Base-by-base conservation (phyloP, 306 rosid species). In the Vicia faba region DNA sequence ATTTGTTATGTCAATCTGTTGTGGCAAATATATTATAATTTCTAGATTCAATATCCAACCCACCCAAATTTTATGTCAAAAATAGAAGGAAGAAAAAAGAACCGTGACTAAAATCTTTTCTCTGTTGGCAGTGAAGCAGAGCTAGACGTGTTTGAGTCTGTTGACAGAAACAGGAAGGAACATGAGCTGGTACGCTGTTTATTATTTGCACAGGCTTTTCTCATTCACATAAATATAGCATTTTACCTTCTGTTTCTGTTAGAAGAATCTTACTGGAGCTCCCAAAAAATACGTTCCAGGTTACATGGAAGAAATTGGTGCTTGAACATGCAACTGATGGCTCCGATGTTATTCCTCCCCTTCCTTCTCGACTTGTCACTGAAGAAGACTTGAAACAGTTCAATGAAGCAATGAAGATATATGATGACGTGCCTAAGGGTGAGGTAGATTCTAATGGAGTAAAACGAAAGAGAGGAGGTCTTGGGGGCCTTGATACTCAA, bases 281-380 rank as follows among this genome's bases (percentile, higher is more conserved):
- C 56, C 19, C 53, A 45, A 74, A 70, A 41, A 49, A 28, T 55
- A 15, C 77, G 48, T 71, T 72, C 68, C 91, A 95, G 99, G 92
- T 83, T 44, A 69, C 69, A 15, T 95, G 99, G 99, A 87, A 83
- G 81, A 84, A 86, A 74, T 76, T 88, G 78, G 70, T 79, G 15
- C 29, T 25, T 74, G 92, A 75, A 23, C 84, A 77, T 44, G 85
- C 81, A 69, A 44, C 74, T 44, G 83, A 72, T 78, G 67, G 70
- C 68, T 78, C 79, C 29, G 96, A 88, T 51, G 66, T 81, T 63
- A 48, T 80, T 36, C 83, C 86, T 79, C 75, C 83, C 23, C 81
- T 64, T 45, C 96, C 96, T 72, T 74, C 96, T 61, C 97, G 99
- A 73, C 96, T 95, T 69, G 96, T 95, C 67, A 91, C 95, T 72